Percentiles rank a stretch among this genome's conserved stretches.
Conservation (phyloP, 352 stramenopile genomes). For the Peronospora belbahrii region DNA sequence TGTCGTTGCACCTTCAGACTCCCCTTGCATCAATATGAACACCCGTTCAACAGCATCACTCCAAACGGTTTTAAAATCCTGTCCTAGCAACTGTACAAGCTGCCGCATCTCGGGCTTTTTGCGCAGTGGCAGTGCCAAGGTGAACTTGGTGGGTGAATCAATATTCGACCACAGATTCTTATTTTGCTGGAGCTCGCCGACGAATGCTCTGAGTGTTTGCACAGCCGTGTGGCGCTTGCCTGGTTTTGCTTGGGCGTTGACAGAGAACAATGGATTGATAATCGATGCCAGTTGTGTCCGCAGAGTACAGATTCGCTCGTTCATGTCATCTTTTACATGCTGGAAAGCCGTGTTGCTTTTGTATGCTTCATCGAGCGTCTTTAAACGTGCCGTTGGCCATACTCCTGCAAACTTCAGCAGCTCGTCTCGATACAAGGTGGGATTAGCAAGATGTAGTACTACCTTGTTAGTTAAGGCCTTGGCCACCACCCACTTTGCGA, state of each 20-base stretch:
- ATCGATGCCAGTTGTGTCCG: slow-evolving; percentile 24
- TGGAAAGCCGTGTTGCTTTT: background rate
- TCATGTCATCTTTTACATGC: slow-evolving; percentile 6
- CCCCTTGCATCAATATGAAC: slow-evolving; percentile 19
- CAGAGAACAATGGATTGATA: slow-evolving; percentile 22
- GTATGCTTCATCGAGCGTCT: slow-evolving; percentile 18
- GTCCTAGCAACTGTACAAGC: slow-evolving; percentile 19
- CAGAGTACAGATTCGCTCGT: slow-evolving; percentile 8
- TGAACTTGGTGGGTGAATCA: slow-evolving; percentile 22
- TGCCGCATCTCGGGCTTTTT: slow-evolving; percentile 31
- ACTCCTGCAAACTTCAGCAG: slow-evolving; percentile 22
- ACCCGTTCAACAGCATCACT: slow-evolving; percentile 20
- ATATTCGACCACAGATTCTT: slow-evolving; percentile 19
- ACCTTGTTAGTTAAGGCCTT: slow-evolving; percentile 11
- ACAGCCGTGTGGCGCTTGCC: slow-evolving; percentile 20
- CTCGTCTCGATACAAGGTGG: slow-evolving; percentile 22
- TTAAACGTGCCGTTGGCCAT: slow-evolving; percentile 21
- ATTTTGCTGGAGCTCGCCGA: slow-evolving; percentile 21
- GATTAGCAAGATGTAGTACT: slow-evolving; percentile 7
- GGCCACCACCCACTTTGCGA: slow-evolving; percentile 25
- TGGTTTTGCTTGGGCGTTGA: slow-evolving; percentile 20
- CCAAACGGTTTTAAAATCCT: slow-evolving; percentile 22
- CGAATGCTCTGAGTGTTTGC: slow-evolving; percentile 13
- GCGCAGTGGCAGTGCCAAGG: slow-evolving; percentile 22
- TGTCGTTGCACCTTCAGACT: slow-evolving; percentile 1